Base-by-base conservation (phyloP, 2,329 filamentous ascomycete species). In the Lecanosticta acicola region DNA sequence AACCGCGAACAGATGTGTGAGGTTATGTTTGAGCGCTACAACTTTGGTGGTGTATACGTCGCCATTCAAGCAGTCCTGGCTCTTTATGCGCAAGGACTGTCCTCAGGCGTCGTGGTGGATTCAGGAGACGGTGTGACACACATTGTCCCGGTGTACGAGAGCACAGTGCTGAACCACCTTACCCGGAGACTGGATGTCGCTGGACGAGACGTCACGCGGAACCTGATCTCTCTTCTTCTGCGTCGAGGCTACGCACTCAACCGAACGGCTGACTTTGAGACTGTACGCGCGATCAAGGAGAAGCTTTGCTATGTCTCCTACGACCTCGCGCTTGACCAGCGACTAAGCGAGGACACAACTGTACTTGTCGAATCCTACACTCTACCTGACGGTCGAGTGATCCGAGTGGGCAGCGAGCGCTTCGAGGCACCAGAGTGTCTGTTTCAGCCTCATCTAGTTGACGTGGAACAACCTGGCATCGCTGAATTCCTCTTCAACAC, bases 251-350 rank as follows among this genome's bases (percentile, higher is more conserved):
- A 98, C 69, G 89, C 93, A 29, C 81, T 98, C 53, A 98, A 98
- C 80, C 83, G 93, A 67, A 98, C 93, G 10, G 93, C 93, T 66
- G 93, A 98, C 68, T 98, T 98, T 69, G 93, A 98, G 71, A 98
- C 93, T 3, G 93, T 98, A 46, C 86, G 93, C 52, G 91, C 97
- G 69, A 97, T 98, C 75, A 98, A 98, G 75, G 93, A 98, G 77
- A 98, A 98, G 78, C 85, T 98, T 41, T 97, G 93, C 78, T 98
- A 98, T 68, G 91, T 98, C 46, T 96, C 90, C 10, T 98, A 97
- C 75, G 93, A 98, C 68, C 80, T 98, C 46, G 89, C 94, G 70
- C 77, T 98, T 45, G 93, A 98, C 75, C 90, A 97, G 73, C 83
- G 87, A 59, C 81, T 98, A 54, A 94, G 87, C 63, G 93, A 98